Base-by-base conservation (phyloP, 352 stramenopile species). In the Phytophthora brassicae region DNA sequence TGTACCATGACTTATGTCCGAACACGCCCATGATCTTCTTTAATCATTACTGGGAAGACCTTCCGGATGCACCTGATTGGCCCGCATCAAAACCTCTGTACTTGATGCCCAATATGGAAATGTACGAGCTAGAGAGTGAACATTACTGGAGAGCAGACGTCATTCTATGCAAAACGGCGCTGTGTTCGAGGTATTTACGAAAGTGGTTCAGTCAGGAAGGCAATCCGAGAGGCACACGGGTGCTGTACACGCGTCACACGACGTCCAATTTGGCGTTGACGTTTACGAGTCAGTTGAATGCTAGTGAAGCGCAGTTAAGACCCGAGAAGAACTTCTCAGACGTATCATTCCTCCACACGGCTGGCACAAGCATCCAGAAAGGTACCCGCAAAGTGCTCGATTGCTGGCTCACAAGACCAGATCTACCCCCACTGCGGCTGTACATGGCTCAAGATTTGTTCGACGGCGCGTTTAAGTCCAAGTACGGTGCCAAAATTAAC, bases 201-300 rank as follows among this genome's bases (percentile, higher is more conserved):
- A 63, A 73, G 29, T 90, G 81, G 81, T 87, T 80, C 62, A 24
- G 5, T 3, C 81, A 88, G 26, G 58, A 89, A 16, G 77, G 77
- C 9, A 88, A 90, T 17, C 77, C 73, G 16, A 63, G 66, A 41
- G 56, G 68, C 13, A 69, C 77, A 4, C 44, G 54, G 1, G 75
- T 90, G 17, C 38, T 88, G 7, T 90, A 81, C 61, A 84, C 77
- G 13, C 69, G 76, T 6, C 72, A 84, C 58, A 86, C 70, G 33
- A 77, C 74, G 4, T 79, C 72, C 6, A 73, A 83, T 31, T 49
- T 79, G 44, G 72, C 74, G 42, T 33, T 76, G 12, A 50, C 57
- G 0, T 38, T 59, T 14, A 55, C 46, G n/a, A 53, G 44, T 29
- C 35, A 62, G 53, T 29, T 64, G 16, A 55, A 16, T 9, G 33